Evolutionary conservation across 495 filamentous ascomycete genomes (phyloP).

Genomic region (Trichocladium antarcticum): DNA sequence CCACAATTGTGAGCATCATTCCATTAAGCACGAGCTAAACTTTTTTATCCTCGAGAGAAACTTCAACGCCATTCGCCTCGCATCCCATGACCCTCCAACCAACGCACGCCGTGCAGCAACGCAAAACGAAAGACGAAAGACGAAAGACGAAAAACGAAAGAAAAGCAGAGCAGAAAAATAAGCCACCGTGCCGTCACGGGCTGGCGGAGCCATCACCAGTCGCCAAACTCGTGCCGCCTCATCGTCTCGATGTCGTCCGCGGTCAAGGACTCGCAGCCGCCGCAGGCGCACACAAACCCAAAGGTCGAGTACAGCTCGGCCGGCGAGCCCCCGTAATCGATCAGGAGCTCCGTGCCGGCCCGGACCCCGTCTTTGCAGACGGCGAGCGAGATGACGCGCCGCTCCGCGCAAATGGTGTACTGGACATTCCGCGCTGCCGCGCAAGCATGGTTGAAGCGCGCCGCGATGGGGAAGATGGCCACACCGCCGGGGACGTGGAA

Average conservation of each 20-base stretch:
- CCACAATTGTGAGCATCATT: no score
- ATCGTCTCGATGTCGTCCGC: slow-evolving; percentile 11
- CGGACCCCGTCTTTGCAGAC: slow-evolving; percentile 11
- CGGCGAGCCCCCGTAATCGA: slow-evolving; percentile 24
- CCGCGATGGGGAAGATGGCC: slow-evolving; percentile 21
- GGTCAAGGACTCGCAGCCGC: slow-evolving; percentile 19
- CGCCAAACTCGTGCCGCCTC: not conserved
- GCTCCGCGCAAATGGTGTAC: slow-evolving; percentile 3
- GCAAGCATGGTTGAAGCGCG: slow-evolving; percentile 33
- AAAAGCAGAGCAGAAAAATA: no score
- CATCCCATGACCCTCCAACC: no score
- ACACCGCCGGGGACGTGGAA: slow-evolving; percentile 14
- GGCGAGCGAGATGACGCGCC: slow-evolving; percentile 9
- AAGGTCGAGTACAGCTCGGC: slow-evolving; percentile 19
- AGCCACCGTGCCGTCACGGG: no score
- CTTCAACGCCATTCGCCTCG: no score
- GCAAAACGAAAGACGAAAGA: no score
- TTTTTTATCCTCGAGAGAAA: no score
- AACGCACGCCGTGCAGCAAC: no score
- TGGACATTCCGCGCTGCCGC: slow-evolving; percentile 11
- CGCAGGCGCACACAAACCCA: slow-evolving; percentile 28
- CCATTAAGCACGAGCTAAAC: no score
- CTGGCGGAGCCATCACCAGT: not conserved
- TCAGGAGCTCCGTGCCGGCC: slow-evolving; percentile 24
- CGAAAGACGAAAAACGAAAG: no score